phyloP scores from a whole-genome alignment of 169 alveolate genomes.

The Plasmodium vivax region DNA sequence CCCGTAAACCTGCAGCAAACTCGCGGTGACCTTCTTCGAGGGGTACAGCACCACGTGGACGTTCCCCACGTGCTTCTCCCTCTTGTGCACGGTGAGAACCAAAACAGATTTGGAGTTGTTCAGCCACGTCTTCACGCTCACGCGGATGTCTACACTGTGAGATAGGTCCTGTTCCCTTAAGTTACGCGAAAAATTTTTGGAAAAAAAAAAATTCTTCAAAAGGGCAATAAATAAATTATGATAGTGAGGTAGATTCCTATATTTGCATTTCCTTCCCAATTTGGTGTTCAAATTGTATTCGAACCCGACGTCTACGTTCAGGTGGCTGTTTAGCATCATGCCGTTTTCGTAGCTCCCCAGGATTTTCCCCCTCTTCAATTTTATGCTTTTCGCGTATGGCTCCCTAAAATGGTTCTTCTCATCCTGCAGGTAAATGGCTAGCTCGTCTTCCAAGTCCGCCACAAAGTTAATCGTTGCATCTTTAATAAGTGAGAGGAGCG shows the following conservation, averaged over 20 bases:
- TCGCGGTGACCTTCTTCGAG: background rate
- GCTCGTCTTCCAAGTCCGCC: conserved; percentile 3
- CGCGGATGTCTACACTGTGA: background rate
- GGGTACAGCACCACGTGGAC: conserved; percentile 21
- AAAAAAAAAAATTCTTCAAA: conserved; percentile 3
- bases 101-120: conserved; percentile 15
- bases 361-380: conserved; percentile 9
- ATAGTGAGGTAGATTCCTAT: conserved; percentile 10
- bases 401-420: background rate
- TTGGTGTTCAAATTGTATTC: conserved; percentile 22
- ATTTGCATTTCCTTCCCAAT: conserved; percentile 12
- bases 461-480: conserved; percentile 21
- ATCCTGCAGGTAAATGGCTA: background rate
- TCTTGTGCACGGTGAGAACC: background rate
- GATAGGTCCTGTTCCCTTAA: background rate
- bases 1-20: background rate
- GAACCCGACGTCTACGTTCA: conserved; percentile 25
- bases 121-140: conserved; percentile 1
- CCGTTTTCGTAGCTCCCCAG: conserved; percentile 31
- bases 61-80: conserved; percentile 14
- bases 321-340: conserved; percentile 12
- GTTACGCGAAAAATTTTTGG: background rate
- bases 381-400: background rate
- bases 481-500: conserved; percentile 3
- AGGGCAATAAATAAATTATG: conserved; percentile 25